phyloP scores from a whole-genome alignment of 2,329 filamentous ascomycete genomes.

The Claviceps maximensis region DNA sequence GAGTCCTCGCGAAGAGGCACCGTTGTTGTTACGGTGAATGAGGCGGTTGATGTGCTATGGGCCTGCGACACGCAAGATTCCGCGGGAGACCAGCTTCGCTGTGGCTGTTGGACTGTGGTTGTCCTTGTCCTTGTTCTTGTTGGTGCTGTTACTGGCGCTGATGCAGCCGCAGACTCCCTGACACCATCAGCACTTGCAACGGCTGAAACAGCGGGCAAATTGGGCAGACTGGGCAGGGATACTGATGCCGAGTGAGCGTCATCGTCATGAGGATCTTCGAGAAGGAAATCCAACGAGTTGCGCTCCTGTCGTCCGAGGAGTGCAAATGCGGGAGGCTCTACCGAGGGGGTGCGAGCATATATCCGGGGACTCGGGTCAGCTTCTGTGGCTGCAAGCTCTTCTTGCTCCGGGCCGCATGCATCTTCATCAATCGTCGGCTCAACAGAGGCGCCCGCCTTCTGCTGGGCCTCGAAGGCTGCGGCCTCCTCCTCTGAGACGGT shows the following conservation, averaged over 20 bases:
- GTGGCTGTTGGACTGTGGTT: background rate
- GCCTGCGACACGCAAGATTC: constrained; percentile 22
- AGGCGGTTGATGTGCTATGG: constrained; percentile 30
- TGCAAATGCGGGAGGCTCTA: constrained; percentile 48
- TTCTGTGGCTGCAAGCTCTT: constrained; percentile 13
- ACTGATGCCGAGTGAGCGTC: constrained; percentile 19
- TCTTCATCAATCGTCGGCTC: constrained; percentile 4
- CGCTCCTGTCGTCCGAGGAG: constrained; percentile 37
- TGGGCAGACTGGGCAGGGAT: constrained; percentile 30
- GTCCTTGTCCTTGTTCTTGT: background rate
- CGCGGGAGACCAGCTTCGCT: constrained; percentile 8
- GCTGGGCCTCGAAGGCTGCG: constrained; percentile 26
- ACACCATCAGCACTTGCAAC: constrained; percentile 9
- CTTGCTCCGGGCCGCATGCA: constrained; percentile 7
- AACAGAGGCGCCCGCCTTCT: constrained; percentile 8
- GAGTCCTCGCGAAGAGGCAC: constrained; percentile 38
- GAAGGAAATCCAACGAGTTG: constrained; percentile 46
- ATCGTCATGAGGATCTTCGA: constrained; percentile 39
- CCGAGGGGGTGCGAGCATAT: constrained; percentile 47
- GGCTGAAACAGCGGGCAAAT: constrained; percentile 23
- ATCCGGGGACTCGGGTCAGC: constrained; percentile 22
- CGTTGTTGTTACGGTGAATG: constrained; percentile 36
- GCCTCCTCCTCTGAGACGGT: constrained; percentile 43
- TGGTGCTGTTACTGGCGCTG: background rate
- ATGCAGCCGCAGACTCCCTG: background rate